Evolutionary conservation across 1,139 yeast species (phyloP), one percentile per base, ranked within the genome.

Genomic region (Debaryomyces fabryi): DNA sequence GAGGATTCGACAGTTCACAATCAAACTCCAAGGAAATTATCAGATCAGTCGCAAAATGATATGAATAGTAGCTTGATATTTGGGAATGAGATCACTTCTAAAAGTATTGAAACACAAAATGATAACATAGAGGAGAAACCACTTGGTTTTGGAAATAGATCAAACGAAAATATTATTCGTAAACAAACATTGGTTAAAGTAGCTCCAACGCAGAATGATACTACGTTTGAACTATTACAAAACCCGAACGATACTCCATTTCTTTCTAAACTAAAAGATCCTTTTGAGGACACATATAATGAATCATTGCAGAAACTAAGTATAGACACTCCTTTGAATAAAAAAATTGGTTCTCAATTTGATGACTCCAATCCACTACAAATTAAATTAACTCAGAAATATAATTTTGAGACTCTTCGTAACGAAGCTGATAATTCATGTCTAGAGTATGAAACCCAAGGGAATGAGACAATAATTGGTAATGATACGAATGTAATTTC

Each of bases 11-110:
- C 32, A 23, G 13, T 23, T 33, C 38, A 32, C 16, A 37, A 23
- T 35, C 42, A 38, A 44, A 38, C 34, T 10, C 27, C 24, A 21
- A 30, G 33, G n/a, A 40, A 20, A 8, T 20, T 40, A n/a, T 21
- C 36, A 21, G 13, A 40, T n/a, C 35, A 18, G 10, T 40, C 43
- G 16, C 43, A 40, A 30, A 51, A 52, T 16, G 61, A 55, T 33
- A 47, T 46, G 47, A 55, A 60, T 39, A 53, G 53, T 45, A 64
- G 67, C 46, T 51, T 65, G 43, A 58, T 63, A 7, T 65, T 65
- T 52, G 68, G 63, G 1, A 53, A 54, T 44, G 65, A 60, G 25
- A 24, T 42, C 3, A 37, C 20, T 15, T 34, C 30, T 18, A 42
- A 34, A 9, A 27, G 21, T 43, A 15, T 37, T 20, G 35, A 27